Evolutionary conservation across 2,329 filamentous ascomycete genomes (phyloP).

Genomic region (Fusarium stilboides): DNA sequence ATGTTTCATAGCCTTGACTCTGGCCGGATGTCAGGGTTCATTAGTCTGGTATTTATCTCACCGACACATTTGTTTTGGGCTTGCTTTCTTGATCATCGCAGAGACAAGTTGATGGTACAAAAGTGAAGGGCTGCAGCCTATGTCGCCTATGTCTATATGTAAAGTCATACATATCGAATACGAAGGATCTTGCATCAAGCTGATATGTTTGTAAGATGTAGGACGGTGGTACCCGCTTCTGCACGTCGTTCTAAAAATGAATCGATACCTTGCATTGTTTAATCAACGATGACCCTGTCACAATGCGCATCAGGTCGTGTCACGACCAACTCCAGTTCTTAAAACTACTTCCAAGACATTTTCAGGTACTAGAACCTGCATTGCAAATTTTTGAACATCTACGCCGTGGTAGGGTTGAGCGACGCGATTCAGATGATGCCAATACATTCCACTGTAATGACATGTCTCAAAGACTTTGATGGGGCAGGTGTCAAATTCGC

Average conservation of each 20-base stretch:
- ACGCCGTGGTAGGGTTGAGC: not conserved
- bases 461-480: not conserved
- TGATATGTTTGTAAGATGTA: slow-evolving; percentile 3
- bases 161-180: slow-evolving; percentile 2
- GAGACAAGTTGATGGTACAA: not conserved
- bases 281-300: not conserved
- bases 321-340: not conserved
- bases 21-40: slow-evolving; percentile 1
- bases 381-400: not conserved
- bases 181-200: slow-evolving; percentile 18
- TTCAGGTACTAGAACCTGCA: too few species aligned
- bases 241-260: slow-evolving; percentile 9
- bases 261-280: not conserved
- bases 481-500: not conserved
- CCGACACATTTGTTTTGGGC: slow-evolving; percentile 7
- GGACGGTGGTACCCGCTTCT: slow-evolving; percentile 1
- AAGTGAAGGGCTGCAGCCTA: not conserved
- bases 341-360: too few species aligned
- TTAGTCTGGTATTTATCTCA: not conserved
- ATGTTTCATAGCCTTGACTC: slow-evolving; percentile 15
- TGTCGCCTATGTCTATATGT: not conserved
- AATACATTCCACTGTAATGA: slow-evolving; percentile 12
- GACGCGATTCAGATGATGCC: not conserved
- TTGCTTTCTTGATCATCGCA: not conserved
- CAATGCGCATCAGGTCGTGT: not conserved